Percentiles rank a stretch among this genome's conserved stretches.
Conservation (phyloP, 2,329 filamentous ascomycete species). For the Exserohilum rostratum region DNA sequence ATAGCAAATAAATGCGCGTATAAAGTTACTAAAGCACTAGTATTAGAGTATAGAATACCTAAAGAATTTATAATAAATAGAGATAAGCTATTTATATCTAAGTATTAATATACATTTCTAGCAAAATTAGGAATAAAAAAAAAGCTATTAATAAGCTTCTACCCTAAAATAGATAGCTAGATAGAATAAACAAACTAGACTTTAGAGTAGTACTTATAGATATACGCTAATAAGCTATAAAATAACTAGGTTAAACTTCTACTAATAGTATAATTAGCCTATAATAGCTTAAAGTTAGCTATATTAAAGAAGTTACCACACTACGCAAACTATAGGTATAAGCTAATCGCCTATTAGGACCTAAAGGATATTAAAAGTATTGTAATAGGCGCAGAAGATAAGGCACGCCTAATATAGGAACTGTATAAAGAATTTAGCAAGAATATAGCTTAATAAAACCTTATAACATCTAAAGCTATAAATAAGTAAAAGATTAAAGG, state of each 20-base stretch:
- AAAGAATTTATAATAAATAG: not conserved
- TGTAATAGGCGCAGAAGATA: not conserved
- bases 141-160: not conserved
- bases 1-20: not conserved
- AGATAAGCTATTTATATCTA: not conserved
- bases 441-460: not conserved
- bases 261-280: not conserved
- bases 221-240: not conserved
- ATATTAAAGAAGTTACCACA: not conserved
- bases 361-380: not conserved
- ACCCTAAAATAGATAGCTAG: not conserved
- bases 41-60: not conserved
- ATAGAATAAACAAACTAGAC: not conserved
- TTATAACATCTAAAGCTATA: not conserved
- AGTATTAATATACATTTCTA: slow-evolving; percentile 1
- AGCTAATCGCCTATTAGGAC: not conserved
- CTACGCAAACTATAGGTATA: not conserved
- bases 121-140: not conserved
- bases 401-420: not conserved
- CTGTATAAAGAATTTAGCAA: not conserved
- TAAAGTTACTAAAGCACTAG: not conserved
- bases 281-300: not conserved
- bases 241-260: not conserved
- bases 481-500: slow-evolving; percentile 1
- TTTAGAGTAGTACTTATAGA: not conserved